Evolutionary conservation across 2,329 filamentous ascomycete species (phyloP).

Genomic region (Ophiostoma sp.): DNA sequence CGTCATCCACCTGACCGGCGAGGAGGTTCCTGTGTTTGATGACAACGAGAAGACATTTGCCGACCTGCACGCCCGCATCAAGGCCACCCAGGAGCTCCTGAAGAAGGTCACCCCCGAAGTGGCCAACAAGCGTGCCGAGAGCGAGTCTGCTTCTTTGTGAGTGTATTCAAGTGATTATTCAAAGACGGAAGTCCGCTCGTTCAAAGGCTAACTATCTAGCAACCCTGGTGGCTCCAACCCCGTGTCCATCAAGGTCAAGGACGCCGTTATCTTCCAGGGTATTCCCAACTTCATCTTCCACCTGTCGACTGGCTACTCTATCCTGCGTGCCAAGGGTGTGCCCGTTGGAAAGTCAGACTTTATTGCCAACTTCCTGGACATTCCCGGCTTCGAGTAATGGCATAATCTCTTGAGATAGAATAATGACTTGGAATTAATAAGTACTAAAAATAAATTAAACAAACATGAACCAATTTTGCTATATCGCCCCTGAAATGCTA

Average conservation of each 20-base stretch:
- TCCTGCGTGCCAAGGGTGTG: constrained; percentile 53
- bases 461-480: neutral
- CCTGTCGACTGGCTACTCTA: constrained; percentile 48
- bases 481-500: neutral
- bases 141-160: constrained; percentile 22
- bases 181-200: too few relatives aligned
- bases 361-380: constrained; percentile 30
- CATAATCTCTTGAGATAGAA: neutral
- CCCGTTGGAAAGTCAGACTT: constrained; percentile 54
- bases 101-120: constrained; percentile 30
- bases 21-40: constrained; percentile 24
- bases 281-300: constrained; percentile 60
- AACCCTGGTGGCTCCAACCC: constrained; percentile 13
- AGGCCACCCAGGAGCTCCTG: constrained; percentile 31
- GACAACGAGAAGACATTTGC: constrained; percentile 34
- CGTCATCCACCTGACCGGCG: constrained; percentile 30
- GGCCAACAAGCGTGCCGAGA: constrained; percentile 28
- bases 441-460: too few relatives aligned
- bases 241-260: constrained; percentile 26
- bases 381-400: constrained; percentile 16
- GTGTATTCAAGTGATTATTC: neutral
- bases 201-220: constrained; percentile 13
- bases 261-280: constrained; percentile 42
- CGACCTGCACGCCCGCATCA: constrained; percentile 32
- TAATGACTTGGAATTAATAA: neutral